A percentile compares a stretch with the other conserved stretches of the same genome.
These are phyloP conservation scores for Clausena lansium DNA, from an alignment of 345 rosid genomes.

Conservation along the genomic window DNA sequence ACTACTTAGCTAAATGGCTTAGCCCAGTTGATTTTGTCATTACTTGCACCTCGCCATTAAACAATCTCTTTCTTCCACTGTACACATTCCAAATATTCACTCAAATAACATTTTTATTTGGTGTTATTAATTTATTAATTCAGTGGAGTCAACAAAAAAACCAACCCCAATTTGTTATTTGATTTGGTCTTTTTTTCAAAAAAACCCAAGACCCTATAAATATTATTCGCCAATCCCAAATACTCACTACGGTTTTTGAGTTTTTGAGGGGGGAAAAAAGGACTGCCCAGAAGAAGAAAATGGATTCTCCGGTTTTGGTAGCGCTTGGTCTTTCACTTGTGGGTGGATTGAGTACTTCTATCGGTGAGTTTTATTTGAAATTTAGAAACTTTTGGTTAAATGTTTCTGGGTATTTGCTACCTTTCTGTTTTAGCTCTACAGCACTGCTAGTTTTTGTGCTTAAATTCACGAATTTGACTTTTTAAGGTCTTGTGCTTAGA, in stretches of 20 bases:
- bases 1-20: background rate
- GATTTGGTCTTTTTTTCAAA: background rate
- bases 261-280: slow-evolving; percentile 7
- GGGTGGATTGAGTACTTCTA: slow-evolving; percentile 71
- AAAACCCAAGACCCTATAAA: slow-evolving; percentile 6
- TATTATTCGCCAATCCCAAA: slow-evolving; percentile 1
- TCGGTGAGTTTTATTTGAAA: slow-evolving; percentile 37
- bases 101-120: background rate
- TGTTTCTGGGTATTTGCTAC: background rate
- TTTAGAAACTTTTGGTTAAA: background rate
- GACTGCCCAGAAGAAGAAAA: slow-evolving; percentile 1
- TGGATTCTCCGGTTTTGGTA: slow-evolving; percentile 78
- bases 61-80: slow-evolving; percentile 29
- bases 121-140: background rate
- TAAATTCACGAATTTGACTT: background rate
- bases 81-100: background rate
- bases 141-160: background rate
- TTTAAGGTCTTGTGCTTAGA: too few relatives aligned
- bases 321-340: slow-evolving; percentile 63
- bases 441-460: background rate
- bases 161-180: background rate
- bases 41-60: slow-evolving; percentile 17
- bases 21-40: background rate
- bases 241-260: background rate
- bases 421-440: background rate